Percentiles rank a stretch among this genome's conserved stretches.
These are phyloP conservation scores for Solanum ossicruentum DNA, from an alignment of 257 asterid genomes.

Conservation along the genomic window DNA sequence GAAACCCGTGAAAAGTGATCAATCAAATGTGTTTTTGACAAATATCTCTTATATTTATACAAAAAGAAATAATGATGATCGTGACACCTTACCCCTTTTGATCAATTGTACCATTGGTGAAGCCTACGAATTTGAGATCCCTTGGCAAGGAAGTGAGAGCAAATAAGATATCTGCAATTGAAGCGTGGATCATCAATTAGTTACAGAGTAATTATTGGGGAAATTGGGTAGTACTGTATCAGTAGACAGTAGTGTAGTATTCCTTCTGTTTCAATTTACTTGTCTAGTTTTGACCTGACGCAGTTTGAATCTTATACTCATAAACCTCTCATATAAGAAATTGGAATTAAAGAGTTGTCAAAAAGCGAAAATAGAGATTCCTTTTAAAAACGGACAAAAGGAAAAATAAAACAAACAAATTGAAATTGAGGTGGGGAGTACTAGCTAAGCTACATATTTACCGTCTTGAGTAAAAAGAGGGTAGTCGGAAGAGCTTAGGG, in stretches of 20 bases:
- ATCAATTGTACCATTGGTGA: slow-evolving; percentile 6
- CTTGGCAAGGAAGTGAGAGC: slow-evolving; percentile 37
- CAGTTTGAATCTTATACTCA: background rate
- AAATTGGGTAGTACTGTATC: background rate
- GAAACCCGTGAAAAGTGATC: background rate
- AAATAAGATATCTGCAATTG: slow-evolving; percentile 38
- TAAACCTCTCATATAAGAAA: background rate
- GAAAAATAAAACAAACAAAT: background rate
- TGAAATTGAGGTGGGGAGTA: background rate
- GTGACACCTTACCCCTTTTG: slow-evolving; percentile 13
- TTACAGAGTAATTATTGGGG: background rate
- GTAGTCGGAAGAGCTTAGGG: slow-evolving; percentile 36
- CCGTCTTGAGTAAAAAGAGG: slow-evolving; percentile 52
- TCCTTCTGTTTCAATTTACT: background rate
- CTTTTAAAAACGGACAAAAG: background rate
- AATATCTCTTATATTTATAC: background rate
- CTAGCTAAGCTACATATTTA: background rate
- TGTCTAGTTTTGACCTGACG: background rate
- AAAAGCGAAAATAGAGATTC: background rate
- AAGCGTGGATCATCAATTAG: background rate
- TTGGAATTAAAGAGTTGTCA: background rate
- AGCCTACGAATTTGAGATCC: slow-evolving; percentile 36
- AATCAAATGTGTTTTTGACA: background rate
- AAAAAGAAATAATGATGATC: background rate
- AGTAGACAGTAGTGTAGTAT: background rate